Conservation (phyloP, 345 rosid genomes). For the Aquilaria malaccensis region DNA sequence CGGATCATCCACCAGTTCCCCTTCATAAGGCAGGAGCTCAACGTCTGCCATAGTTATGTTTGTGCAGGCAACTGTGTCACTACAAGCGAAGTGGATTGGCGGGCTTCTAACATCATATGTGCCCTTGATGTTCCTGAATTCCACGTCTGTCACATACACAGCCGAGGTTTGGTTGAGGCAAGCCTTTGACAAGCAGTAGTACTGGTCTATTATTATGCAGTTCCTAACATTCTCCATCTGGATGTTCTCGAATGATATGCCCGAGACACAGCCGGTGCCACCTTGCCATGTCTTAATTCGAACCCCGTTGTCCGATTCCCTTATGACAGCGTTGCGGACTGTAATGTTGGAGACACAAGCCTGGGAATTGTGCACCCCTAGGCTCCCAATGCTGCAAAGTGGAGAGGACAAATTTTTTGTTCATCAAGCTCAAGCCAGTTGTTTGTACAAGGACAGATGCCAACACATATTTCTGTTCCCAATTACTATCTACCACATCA, state of each 20-base stretch:
- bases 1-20: constrained; percentile 82
- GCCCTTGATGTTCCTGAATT: constrained; percentile 77
- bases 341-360: constrained; percentile 93
- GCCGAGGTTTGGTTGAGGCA: constrained; percentile 87
- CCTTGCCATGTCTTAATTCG: constrained; percentile 99
- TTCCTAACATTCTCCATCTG: constrained; percentile 90
- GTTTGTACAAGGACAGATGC: too few relatives aligned
- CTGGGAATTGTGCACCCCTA: constrained; percentile 88
- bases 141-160: constrained; percentile 52
- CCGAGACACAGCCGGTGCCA: constrained; percentile 69
- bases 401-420: too few relatives aligned
- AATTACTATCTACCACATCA: too few relatives aligned
- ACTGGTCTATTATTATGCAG: constrained; percentile 88
- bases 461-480: too few relatives aligned
- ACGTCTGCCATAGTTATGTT: constrained; percentile 86
- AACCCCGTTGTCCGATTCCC: constrained; percentile 90
- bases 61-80: constrained; percentile 89
- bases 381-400: constrained; percentile 75
- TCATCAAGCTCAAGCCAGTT: too few relatives aligned
- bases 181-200: constrained; percentile 60
- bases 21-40: constrained; percentile 85
- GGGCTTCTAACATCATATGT: constrained; percentile 77
- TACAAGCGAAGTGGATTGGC: constrained; percentile 92
- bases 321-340: constrained; percentile 49
- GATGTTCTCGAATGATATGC: constrained; percentile 66